Percentiles rank a stretch among this genome's conserved stretches.
Conservation (phyloP, 345 rosid species). For the Acer negundo region DNA sequence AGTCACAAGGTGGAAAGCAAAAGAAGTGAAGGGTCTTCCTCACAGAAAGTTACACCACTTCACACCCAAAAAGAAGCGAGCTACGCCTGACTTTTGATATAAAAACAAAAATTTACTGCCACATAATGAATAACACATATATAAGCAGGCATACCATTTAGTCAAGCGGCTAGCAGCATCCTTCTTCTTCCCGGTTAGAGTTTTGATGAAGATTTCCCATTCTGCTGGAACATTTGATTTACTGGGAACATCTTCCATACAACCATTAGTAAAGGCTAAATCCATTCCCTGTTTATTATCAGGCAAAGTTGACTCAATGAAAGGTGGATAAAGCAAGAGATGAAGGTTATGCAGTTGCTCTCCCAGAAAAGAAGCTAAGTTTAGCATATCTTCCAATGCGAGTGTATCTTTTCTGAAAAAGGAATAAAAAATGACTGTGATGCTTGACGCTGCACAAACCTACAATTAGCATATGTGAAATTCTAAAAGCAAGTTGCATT, state of each 20-base stretch:
- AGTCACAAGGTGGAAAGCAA: neutral
- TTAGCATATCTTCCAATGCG: constrained; percentile 54
- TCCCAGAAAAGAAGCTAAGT: constrained; percentile 79
- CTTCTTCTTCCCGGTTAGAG: constrained; percentile 55
- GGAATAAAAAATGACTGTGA: constrained; percentile 10
- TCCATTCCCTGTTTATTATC: constrained; percentile 31
- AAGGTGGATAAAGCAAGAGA: constrained; percentile 67
- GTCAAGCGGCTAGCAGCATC: constrained; percentile 52
- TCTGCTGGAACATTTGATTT: constrained; percentile 56
- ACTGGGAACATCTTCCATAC: constrained; percentile 27
- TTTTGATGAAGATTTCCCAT: constrained; percentile 60
- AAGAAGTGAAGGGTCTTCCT: neutral
- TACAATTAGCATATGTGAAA: constrained; percentile 10
- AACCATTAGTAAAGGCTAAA: constrained; percentile 23
- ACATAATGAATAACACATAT: neutral
- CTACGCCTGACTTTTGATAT: too few species aligned
- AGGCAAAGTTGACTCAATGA: constrained; percentile 37
- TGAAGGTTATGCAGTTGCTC: constrained; percentile 79
- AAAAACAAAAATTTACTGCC: neutral
- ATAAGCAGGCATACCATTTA: constrained; percentile 50
- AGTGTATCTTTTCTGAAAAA: constrained; percentile 77
- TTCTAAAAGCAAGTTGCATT: constrained; percentile 13
- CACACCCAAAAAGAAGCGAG: too few species aligned
- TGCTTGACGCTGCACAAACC: constrained; percentile 5
- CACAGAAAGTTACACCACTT: constrained; percentile 6